phyloP scores from a whole-genome alignment of 306 rosid species.

The Geum urbanum region DNA sequence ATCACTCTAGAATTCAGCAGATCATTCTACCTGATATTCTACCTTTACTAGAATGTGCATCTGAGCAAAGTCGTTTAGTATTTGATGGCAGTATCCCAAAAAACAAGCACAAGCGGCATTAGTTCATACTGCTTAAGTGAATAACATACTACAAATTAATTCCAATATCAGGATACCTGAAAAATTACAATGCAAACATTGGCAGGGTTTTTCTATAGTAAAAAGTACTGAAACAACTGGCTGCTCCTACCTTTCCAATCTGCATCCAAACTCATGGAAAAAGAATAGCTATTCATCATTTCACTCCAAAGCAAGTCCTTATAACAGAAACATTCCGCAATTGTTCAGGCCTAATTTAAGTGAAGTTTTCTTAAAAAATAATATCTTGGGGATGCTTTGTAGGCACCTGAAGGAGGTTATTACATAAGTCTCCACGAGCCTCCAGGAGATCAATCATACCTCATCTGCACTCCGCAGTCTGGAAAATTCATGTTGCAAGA shows the following conservation, averaged over 20 bases:
- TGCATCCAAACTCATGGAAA: conserved; percentile 4
- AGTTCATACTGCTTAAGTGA: conserved; percentile 11
- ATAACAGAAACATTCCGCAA: conserved; percentile 9
- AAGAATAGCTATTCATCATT: conserved; percentile 9
- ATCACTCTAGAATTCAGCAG: conserved; percentile 16
- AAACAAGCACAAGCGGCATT: conserved; percentile 12
- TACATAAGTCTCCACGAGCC: conserved; percentile 19
- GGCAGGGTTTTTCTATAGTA: background rate
- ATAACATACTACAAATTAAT: background rate
- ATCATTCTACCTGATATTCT: conserved; percentile 38
- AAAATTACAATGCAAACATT: conserved; percentile 5
- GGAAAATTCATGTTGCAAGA: conserved; percentile 17
- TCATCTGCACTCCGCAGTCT: conserved; percentile 24
- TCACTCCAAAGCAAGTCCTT: conserved; percentile 16
- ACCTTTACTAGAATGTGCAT: conserved; percentile 52
- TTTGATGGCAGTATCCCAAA: conserved; percentile 26
- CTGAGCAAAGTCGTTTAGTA: conserved; percentile 35
- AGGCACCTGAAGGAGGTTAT: conserved; percentile 26
- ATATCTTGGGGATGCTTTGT: conserved; percentile 7
- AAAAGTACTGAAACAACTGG: background rate
- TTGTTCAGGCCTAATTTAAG: conserved; percentile 8
- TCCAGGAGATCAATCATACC: conserved; percentile 22
- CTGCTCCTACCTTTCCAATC: conserved; percentile 13
- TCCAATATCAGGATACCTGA: conserved; percentile 1
- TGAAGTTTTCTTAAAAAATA: background rate